Base-by-base conservation (phyloP, 345 rosid genomes). In the Citrus hindsii region DNA sequence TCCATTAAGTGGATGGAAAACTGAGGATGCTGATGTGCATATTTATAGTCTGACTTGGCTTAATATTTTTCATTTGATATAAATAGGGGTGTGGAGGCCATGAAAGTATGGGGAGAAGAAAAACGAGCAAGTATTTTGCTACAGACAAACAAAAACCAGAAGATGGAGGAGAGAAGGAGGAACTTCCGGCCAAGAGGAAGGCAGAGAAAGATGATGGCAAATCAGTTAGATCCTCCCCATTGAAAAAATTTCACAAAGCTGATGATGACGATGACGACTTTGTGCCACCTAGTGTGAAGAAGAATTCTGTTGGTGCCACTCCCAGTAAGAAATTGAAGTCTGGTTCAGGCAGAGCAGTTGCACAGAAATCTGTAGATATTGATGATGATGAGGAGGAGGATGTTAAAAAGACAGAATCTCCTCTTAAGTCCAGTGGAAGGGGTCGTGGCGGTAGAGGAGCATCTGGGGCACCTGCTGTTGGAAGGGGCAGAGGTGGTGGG, bases 121-220 rank as follows among this genome's bases (percentile, higher is more conserved):
- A 94, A 87, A 96, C 97, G 56, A 96, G 99, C 93, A 96, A 89
- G 88, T 96, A 96, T 84, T 94, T 96, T 91, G 87, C 88, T 67
- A 82, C 88, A 9, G 93, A 88, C 7, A 92, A 89, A 72, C 82
- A 85, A 76, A 88, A 89, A 86, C 85, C 74, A n/a, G 84, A 92
- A 80, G 94, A 82, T 77, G 96, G 87, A 83, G 83, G 77, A 63
- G 89, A 76, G 80, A 74, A 37, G 35, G 88, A 80, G 79, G 88
- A 87, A 62, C 65, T 87, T 83, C 92, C 92, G 67, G 82, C 80
- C 69, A 96, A 94, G 90, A 88, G 92, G 85, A 96, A 91, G 86
- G 65, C 82, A 79, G 80, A 76, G 81, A 78, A 76, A 69, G 88
- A 85, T 25, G 75, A 71, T 24, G 75, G 66, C 32, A 85, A 85